Percentiles rank a stretch among this genome's conserved stretches.
phyloP scores from a whole-genome alignment of 2,329 filamentous ascomycete genomes.

The Pyrenophora tritici-repentis region DNA sequence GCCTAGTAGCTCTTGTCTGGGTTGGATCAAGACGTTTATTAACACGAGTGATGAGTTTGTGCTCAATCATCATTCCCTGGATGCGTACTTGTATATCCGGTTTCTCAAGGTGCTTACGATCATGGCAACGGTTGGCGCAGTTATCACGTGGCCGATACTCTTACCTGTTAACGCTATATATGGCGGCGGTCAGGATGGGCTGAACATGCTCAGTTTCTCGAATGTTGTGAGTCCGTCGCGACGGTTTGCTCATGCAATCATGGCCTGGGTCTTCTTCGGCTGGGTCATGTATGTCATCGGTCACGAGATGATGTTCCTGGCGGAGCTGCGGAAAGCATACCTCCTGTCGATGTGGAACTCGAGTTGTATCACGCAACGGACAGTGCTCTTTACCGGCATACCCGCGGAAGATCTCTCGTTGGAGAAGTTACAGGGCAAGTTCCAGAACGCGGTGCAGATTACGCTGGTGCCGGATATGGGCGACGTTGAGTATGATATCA shows the following conservation, averaged over 20 bases:
- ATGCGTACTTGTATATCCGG: slow-evolving; percentile 55
- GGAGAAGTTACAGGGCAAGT: slow-evolving; percentile 46
- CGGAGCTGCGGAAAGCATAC: slow-evolving; percentile 55
- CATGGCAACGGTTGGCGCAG: slow-evolving; percentile 51
- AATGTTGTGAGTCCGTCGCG: slow-evolving; percentile 32
- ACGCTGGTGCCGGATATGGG: slow-evolving; percentile 56
- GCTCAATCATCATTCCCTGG: slow-evolving; percentile 55
- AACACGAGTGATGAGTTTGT: slow-evolving; percentile 52
- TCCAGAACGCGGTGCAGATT: slow-evolving; percentile 47
- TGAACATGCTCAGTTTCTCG: slow-evolving; percentile 40
- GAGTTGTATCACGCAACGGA: slow-evolving; percentile 53
- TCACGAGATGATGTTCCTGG: slow-evolving; percentile 52
- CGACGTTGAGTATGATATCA: slow-evolving; percentile 50
- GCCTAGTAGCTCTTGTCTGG: slow-evolving; percentile 52
- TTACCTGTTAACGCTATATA: slow-evolving; percentile 54
- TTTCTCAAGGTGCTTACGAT: slow-evolving; percentile 53
- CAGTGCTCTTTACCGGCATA: slow-evolving; percentile 55
- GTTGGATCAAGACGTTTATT: slow-evolving; percentile 58
- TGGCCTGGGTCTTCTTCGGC: slow-evolving; percentile 51
- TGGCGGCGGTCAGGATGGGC: slow-evolving; percentile 42
- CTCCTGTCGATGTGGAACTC: slow-evolving; percentile 51
- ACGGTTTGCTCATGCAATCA: slow-evolving; percentile 52
- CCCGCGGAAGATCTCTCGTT: slow-evolving; percentile 48
- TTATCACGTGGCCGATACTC: slow-evolving; percentile 54
- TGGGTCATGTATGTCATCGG: slow-evolving; percentile 53